A percentile compares a stretch with the other conserved stretches of the same genome.
Conservation (phyloP, 805 yeast species). For the Naumovozyma baii region DNA sequence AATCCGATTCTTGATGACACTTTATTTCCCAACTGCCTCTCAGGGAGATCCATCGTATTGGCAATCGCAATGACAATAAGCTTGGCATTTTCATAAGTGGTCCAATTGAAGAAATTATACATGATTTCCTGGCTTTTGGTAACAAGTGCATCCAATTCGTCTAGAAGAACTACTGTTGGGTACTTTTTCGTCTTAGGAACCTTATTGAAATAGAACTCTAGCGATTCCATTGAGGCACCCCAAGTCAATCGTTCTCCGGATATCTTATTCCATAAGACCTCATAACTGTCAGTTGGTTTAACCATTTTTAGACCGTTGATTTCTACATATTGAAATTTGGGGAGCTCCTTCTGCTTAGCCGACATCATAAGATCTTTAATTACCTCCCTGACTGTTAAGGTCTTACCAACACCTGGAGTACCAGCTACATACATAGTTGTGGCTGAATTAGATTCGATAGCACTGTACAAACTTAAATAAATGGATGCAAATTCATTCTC, state of each 20-base stretch:
- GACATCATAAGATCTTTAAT: conserved; percentile 50
- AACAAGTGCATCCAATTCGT: conserved; percentile 88
- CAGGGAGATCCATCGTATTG: conserved; percentile 95
- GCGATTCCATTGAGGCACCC: conserved; percentile 50
- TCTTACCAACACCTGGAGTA: conserved; percentile 96
- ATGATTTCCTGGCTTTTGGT: conserved; percentile 69
- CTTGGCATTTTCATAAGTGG: conserved; percentile 69
- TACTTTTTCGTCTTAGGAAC: conserved; percentile 28
- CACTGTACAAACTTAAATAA: conserved; percentile 57
- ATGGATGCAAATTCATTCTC: conserved; percentile 71
- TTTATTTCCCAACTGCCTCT: conserved; percentile 75
- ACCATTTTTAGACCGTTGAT: conserved; percentile 84
- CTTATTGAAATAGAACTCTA: conserved; percentile 61
- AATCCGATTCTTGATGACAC: conserved; percentile 86
- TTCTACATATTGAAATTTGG: conserved; percentile 64
- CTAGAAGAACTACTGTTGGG: conserved; percentile 65
- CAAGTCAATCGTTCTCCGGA: conserved; percentile 51
- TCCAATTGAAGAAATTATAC: conserved; percentile 98
- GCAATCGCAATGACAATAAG: conserved; percentile 88
- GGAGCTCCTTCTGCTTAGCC: conserved; percentile 32
- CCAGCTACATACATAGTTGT: conserved; percentile 88
- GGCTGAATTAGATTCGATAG: conserved; percentile 63
- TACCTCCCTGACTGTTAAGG: conserved; percentile 86
- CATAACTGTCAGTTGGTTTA: conserved; percentile 74
- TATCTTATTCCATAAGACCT: conserved; percentile 68